phyloP scores from a whole-genome alignment of 768 basidiomycete species.

The Floccularia luteovirens region DNA sequence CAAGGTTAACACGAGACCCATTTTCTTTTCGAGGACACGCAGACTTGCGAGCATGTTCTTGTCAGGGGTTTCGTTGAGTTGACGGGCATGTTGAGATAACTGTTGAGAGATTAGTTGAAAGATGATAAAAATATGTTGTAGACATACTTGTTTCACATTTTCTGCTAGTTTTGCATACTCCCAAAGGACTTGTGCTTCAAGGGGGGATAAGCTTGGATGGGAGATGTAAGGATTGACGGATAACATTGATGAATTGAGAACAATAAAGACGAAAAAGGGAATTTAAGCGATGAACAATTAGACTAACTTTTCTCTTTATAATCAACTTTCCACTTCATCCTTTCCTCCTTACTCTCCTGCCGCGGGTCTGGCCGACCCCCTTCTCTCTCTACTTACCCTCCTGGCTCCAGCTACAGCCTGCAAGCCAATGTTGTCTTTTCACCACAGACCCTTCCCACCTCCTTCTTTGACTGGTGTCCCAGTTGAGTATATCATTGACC shows the following conservation, averaged over 20 bases:
- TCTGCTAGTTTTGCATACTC: conserved; percentile 87
- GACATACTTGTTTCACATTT: conserved; percentile 67
- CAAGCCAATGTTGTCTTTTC: conserved; percentile 25
- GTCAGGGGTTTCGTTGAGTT: conserved; percentile 71
- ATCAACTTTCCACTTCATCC: conserved; percentile 10
- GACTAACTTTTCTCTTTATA: conserved; percentile 1
- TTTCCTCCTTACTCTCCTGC: conserved; percentile 23
- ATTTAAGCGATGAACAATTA: background rate
- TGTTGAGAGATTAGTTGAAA: conserved; percentile 16
- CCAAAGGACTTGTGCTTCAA: conserved; percentile 82
- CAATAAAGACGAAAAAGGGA: conserved; percentile 4
- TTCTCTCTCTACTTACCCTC: conserved; percentile 5
- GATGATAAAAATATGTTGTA: background rate
- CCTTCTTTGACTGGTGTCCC: conserved; percentile 58
- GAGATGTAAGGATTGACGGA: conserved; percentile 65
- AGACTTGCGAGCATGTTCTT: conserved; percentile 68
- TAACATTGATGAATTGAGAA: conserved; percentile 35
- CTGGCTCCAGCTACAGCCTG: conserved; percentile 20
- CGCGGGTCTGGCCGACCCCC: conserved; percentile 31
- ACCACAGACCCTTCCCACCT: conserved; percentile 56
- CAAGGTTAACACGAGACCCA: conserved; percentile 91
- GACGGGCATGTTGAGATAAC: conserved; percentile 63
- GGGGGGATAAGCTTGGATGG: conserved; percentile 54
- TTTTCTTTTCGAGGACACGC: conserved; percentile 82
- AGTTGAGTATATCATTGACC: conserved; percentile 64